phyloP scores from a whole-genome alignment of 2,329 filamentous ascomycete genomes.

The Microcyclosporella mali region DNA sequence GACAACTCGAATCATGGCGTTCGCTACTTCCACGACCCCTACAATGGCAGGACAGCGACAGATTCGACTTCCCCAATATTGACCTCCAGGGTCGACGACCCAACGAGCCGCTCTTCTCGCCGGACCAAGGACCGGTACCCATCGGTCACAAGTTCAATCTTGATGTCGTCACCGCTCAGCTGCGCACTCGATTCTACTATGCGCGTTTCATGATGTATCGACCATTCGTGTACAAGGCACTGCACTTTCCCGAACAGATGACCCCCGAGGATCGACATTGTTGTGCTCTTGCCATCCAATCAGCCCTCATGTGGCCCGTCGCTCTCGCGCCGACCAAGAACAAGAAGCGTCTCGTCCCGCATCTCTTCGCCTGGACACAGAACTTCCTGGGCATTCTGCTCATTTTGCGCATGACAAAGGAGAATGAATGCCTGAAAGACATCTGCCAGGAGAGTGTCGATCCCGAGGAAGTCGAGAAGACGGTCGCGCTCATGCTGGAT shows the following conservation, averaged over 20 bases:
- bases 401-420: slow-evolving; percentile 50
- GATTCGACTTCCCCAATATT: slow-evolving; percentile 37
- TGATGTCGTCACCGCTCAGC: slow-evolving; percentile 52
- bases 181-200: slow-evolving; percentile 56
- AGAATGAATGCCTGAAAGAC: slow-evolving; percentile 45
- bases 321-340: slow-evolving; percentile 51
- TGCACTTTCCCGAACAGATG: slow-evolving; percentile 52
- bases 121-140: slow-evolving; percentile 42
- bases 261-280: slow-evolving; percentile 50
- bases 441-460: slow-evolving; percentile 48
- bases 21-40: slow-evolving; percentile 49
- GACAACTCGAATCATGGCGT: slow-evolving; percentile 54
- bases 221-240: slow-evolving; percentile 55
- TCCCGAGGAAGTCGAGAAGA: slow-evolving; percentile 44
- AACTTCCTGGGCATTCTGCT: slow-evolving; percentile 55
- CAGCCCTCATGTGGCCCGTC: slow-evolving; percentile 56
- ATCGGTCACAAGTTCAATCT: slow-evolving; percentile 47
- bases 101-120: slow-evolving; percentile 40
- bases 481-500: slow-evolving; percentile 49
- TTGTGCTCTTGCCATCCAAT: slow-evolving; percentile 52
- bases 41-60: slow-evolving; percentile 53
- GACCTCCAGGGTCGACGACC: slow-evolving; percentile 22
- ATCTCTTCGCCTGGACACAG: slow-evolving; percentile 57
- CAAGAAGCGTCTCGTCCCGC: slow-evolving; percentile 54
- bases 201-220: slow-evolving; percentile 53